Percentiles rank a stretch among this genome's conserved stretches.
These are phyloP conservation scores for Dichomitus squalens DNA, from an alignment of 1,284 basidiomycete genomes.

Conservation along the genomic window DNA sequence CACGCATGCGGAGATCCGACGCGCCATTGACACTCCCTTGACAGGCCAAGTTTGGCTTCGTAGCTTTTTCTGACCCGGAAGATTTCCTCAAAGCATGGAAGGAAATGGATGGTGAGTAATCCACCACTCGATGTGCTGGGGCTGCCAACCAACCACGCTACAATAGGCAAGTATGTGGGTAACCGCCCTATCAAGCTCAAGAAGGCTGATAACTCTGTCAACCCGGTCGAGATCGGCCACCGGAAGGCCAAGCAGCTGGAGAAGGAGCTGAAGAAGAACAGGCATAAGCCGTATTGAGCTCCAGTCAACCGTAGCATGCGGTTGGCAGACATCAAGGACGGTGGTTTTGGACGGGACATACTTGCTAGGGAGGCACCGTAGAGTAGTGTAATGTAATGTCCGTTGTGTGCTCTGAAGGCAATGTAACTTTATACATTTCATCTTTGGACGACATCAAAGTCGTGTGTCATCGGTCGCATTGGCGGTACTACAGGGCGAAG, in stretches of 20 bases:
- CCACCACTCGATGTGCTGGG: neutral
- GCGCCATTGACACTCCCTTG: neutral
- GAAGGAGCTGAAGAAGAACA: slow-evolving; percentile 81
- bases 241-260: slow-evolving; percentile 84
- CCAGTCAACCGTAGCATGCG: neutral
- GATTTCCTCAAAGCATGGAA: slow-evolving; percentile 99
- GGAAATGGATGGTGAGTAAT: slow-evolving; percentile 91
- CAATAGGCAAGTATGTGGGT: slow-evolving; percentile 91
- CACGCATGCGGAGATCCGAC: neutral
- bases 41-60: slow-evolving; percentile 96
- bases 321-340: neutral
- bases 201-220: slow-evolving; percentile 85
- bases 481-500: no score
- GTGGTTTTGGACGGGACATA: neutral
- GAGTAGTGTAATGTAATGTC: slow-evolving; percentile 2
- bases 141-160: neutral
- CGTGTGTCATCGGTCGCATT: neutral
- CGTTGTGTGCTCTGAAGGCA: neutral
- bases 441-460: neutral
- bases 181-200: slow-evolving; percentile 92
- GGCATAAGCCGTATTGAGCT: slow-evolving; percentile 70
- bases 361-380: neutral
- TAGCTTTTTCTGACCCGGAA: slow-evolving; percentile 97
- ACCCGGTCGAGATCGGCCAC: slow-evolving; percentile 92
- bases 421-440: neutral